Percentiles rank a stretch among this genome's conserved stretches.
These are phyloP conservation scores for Trypanosoma caninum DNA, from an alignment of 208 protist genomes.

Conservation along the genomic window DNA sequence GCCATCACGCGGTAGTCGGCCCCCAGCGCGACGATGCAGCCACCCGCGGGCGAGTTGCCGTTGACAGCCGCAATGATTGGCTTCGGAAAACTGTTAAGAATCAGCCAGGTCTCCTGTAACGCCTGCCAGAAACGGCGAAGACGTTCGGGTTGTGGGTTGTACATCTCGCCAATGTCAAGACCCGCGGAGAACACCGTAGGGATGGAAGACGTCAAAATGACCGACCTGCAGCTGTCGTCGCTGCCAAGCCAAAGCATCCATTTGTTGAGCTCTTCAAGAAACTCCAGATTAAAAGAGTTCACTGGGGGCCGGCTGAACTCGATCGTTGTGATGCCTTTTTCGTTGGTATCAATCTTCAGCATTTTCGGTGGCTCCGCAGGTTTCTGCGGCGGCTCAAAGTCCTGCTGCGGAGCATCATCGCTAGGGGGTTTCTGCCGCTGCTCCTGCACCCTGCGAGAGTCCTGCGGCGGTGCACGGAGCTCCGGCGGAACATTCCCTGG, in stretches of 20 bases:
- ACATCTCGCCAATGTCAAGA: conserved; percentile 71
- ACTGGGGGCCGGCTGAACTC: conserved; percentile 53
- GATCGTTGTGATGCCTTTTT: conserved; percentile 57
- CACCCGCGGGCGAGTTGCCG: conserved; percentile 67
- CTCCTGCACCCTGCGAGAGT: neutral
- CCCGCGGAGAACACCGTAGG: conserved; percentile 79
- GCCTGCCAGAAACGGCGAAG: conserved; percentile 58
- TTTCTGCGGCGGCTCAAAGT: conserved; percentile 64
- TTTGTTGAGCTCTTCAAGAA: conserved; percentile 76
- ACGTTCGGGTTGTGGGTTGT: conserved; percentile 64
- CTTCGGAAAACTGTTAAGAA: conserved; percentile 79
- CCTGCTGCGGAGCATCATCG: conserved; percentile 19
- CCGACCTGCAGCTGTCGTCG: conserved; percentile 62
- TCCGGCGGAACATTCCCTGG: conserved; percentile 35
- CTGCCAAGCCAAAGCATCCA: conserved; percentile 84
- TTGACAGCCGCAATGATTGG: conserved; percentile 74
- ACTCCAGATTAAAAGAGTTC: conserved; percentile 72
- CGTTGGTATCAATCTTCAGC: conserved; percentile 52
- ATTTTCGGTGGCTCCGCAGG: conserved; percentile 67
- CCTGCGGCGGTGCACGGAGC: conserved; percentile 6
- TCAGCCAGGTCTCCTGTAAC: conserved; percentile 81
- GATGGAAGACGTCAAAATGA: conserved; percentile 67
- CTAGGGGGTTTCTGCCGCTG: neutral
- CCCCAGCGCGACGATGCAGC: conserved; percentile 74
- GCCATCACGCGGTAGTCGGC: conserved; percentile 84